Conservation (phyloP, 306 rosid species). For the Albizia julibrissin region DNA sequence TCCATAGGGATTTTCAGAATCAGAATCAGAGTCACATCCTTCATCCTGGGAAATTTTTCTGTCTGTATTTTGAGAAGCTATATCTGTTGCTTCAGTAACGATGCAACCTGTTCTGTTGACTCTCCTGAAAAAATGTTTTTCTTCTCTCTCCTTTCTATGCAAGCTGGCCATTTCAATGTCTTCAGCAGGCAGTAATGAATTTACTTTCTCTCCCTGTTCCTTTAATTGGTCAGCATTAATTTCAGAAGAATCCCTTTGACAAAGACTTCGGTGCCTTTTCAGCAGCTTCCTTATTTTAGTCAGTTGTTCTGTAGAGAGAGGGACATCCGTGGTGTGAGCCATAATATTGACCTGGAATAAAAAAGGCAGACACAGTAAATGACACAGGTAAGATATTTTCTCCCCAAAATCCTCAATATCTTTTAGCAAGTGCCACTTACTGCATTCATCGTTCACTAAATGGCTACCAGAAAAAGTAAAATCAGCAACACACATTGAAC, state of each 20-base stretch:
- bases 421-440: not conserved
- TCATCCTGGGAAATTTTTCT: constrained; percentile 36
- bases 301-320: constrained; percentile 74
- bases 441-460: constrained; percentile 1
- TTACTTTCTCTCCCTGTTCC: constrained; percentile 31
- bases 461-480: not conserved
- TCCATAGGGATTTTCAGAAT: constrained; percentile 35
- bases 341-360: constrained; percentile 79
- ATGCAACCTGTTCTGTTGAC: constrained; percentile 56
- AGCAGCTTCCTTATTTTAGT: constrained; percentile 65
- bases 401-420: not conserved
- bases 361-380: constrained; percentile 28
- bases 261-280: constrained; percentile 68
- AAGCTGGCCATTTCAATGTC: constrained; percentile 39
- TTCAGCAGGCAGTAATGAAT: constrained; percentile 38
- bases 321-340: constrained; percentile 76
- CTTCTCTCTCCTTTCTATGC: constrained; percentile 45
- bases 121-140: constrained; percentile 63
- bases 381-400: constrained; percentile 25
- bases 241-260: constrained; percentile 47
- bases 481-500: not conserved
- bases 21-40: constrained; percentile 50
- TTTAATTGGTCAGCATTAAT: constrained; percentile 42
- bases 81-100: constrained; percentile 42
- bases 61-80: constrained; percentile 38